Percentiles rank a stretch among this genome's conserved stretches.
These are phyloP conservation scores for Citrullus mucosospermus DNA, from an alignment of 306 rosid genomes.

Conservation along the genomic window DNA sequence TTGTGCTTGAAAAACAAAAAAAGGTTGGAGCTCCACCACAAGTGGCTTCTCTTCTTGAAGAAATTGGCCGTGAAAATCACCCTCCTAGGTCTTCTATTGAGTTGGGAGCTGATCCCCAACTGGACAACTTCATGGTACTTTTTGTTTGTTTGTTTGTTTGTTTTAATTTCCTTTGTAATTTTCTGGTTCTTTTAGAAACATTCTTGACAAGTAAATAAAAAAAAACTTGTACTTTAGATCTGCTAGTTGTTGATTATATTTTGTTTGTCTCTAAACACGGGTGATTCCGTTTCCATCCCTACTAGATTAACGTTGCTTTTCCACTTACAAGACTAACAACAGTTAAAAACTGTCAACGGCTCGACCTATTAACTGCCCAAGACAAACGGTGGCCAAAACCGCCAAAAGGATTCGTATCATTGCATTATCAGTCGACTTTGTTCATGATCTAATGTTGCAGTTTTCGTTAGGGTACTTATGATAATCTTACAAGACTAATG, in stretches of 20 bases:
- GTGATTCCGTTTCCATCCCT: neutral
- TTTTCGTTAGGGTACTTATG: too few species aligned
- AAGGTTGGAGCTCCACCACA: conserved; percentile 85
- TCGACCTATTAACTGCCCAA: too few species aligned
- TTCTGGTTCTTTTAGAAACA: neutral
- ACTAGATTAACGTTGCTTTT: neutral
- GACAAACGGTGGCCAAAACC: too few species aligned
- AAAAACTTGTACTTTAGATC: neutral
- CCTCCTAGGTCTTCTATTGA: conserved; percentile 17
- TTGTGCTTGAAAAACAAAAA: neutral
- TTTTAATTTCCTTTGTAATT: neutral
- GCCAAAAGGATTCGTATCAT: too few species aligned
- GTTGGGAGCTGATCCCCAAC: conserved; percentile 80
- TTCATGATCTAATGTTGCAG: too few species aligned
- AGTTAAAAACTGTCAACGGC: too few species aligned
- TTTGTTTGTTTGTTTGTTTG: too few species aligned
- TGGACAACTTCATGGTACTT: conserved; percentile 70
- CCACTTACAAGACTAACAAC: neutral
- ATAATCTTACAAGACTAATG: neutral
- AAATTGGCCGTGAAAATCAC: conserved; percentile 32
- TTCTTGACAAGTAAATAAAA: neutral
- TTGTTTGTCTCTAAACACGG: neutral
- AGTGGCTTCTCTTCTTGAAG: conserved; percentile 45
- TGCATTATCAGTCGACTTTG: too few species aligned
- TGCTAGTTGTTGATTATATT: neutral